These are phyloP conservation scores for Populus davidiana DNA, from an alignment of 345 rosid species.

Conservation along the genomic window DNA sequence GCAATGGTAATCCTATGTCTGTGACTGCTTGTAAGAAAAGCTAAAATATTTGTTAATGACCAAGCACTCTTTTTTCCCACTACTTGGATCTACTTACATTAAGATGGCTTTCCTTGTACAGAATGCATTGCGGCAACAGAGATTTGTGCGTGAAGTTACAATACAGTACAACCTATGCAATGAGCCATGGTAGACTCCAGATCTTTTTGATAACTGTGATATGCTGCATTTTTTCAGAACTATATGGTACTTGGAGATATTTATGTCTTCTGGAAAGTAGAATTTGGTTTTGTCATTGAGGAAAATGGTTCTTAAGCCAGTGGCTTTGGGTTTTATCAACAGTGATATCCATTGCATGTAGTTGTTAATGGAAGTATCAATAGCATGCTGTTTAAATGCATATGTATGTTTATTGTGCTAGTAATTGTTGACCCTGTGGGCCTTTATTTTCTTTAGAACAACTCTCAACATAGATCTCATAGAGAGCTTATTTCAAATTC, in stretches of 20 bases:
- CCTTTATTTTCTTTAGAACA: not conserved
- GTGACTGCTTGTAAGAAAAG: not conserved
- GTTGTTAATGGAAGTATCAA: not conserved
- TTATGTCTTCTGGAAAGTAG: slow-evolving; percentile 3
- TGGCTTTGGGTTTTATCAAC: not conserved
- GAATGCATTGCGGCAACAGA: slow-evolving; percentile 97
- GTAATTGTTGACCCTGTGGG: not conserved
- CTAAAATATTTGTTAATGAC: not conserved
- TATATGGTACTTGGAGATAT: not conserved
- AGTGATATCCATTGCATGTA: not conserved
- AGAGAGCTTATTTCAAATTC: not conserved
- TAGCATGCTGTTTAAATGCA: not conserved
- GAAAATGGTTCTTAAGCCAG: not conserved
- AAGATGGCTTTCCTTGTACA: slow-evolving; percentile 27
- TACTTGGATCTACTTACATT: slow-evolving; percentile 5
- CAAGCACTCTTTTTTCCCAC: not conserved
- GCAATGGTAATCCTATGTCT: not conserved
- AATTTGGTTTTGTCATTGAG: not conserved
- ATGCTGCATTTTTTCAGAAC: not conserved
- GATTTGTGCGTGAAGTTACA: slow-evolving; percentile 96
- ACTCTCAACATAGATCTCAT: not conserved
- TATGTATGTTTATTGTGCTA: not conserved
- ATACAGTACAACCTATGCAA: slow-evolving; percentile 99
- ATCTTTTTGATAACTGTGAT: slow-evolving; percentile 5
- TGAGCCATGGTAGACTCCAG: slow-evolving; percentile 82